A percentile compares a stretch with the other conserved stretches of the same genome.
Evolutionary conservation across 192 early-diverging fungal genomes (phyloP).

Genomic region (Entomortierella chlamydospora): DNA sequence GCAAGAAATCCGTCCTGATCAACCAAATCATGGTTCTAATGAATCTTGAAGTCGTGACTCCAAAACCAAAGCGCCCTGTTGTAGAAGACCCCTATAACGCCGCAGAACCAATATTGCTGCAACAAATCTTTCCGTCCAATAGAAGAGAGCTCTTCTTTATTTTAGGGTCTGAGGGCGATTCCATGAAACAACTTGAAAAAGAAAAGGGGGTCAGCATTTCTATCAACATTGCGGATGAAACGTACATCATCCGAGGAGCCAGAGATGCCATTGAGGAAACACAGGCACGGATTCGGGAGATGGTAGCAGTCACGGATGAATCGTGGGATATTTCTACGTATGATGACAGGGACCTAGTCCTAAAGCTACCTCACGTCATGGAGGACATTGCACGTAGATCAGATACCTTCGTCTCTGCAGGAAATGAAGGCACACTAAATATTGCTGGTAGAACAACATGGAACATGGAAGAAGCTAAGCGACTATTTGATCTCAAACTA

Average conservation of each 20-base stretch:
- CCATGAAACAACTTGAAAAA: conserved; percentile 28
- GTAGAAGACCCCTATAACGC: conserved; percentile 33
- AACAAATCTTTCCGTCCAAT: conserved; percentile 31
- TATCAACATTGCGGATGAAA: conserved; percentile 44
- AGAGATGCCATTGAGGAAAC: conserved; percentile 29
- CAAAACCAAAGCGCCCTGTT: conserved; percentile 7
- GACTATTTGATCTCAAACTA: conserved; percentile 39
- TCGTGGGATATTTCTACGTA: conserved; percentile 46
- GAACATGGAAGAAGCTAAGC: conserved; percentile 46
- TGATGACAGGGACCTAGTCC: conserved; percentile 14
- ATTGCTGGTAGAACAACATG: conserved; percentile 28
- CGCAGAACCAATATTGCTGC: not conserved
- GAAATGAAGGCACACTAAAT: conserved; percentile 5
- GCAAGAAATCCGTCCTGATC: conserved; percentile 38
- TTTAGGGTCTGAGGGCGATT: conserved; percentile 35
- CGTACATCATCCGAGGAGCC: conserved; percentile 32
- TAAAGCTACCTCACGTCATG: conserved; percentile 10
- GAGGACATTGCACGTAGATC: conserved; percentile 50
- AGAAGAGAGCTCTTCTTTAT: conserved; percentile 46
- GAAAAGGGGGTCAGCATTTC: conserved; percentile 39
- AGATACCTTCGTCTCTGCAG: conserved; percentile 31
- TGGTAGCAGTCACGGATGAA: conserved; percentile 43
- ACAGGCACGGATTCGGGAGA: conserved; percentile 20
- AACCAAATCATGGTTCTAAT: conserved; percentile 46
- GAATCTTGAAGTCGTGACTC: conserved; percentile 25